Conservation (phyloP, 192 early-diverging fungal genomes). For the Rhizophagus sp. region DNA sequence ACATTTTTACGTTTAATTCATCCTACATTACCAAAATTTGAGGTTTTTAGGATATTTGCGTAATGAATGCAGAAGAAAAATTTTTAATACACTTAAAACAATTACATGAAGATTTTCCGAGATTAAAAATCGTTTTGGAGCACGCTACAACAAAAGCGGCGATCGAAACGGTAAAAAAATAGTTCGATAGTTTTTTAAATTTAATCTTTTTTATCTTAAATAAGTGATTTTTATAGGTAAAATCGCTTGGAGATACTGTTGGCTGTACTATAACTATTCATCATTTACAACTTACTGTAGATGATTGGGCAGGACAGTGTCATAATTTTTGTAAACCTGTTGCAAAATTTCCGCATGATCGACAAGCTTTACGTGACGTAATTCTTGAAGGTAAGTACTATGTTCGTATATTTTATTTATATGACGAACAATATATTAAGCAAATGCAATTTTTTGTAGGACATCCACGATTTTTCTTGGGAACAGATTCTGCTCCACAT, state of each 20-base stretch:
- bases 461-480: constrained; percentile 96
- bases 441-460: constrained; percentile 38
- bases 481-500: constrained; percentile 96
- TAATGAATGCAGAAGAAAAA: constrained; percentile 94
- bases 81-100: constrained; percentile 86
- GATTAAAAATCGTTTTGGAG: constrained; percentile 93
- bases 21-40: too few species aligned
- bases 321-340: constrained; percentile 99
- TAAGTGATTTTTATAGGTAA: constrained; percentile 51
- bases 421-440: too few species aligned
- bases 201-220: neutral
- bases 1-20: neutral
- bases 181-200: neutral
- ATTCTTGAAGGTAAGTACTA: constrained; percentile 64
- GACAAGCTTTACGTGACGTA: constrained; percentile 81
- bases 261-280: constrained; percentile 96
- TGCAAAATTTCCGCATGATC: constrained; percentile 92
- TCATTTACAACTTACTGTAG: constrained; percentile 86
- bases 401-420: too few species aligned
- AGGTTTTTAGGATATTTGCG: constrained; percentile 70
- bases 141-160: constrained; percentile 95
- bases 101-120: constrained; percentile 88
- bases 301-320: constrained; percentile 97
- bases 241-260: constrained; percentile 87
- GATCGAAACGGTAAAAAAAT: constrained; percentile 70